A percentile compares a stretch with the other conserved stretches of the same genome.
phyloP scores from a whole-genome alignment of 1,139 yeast species.

The Pichia norvegensis region DNA sequence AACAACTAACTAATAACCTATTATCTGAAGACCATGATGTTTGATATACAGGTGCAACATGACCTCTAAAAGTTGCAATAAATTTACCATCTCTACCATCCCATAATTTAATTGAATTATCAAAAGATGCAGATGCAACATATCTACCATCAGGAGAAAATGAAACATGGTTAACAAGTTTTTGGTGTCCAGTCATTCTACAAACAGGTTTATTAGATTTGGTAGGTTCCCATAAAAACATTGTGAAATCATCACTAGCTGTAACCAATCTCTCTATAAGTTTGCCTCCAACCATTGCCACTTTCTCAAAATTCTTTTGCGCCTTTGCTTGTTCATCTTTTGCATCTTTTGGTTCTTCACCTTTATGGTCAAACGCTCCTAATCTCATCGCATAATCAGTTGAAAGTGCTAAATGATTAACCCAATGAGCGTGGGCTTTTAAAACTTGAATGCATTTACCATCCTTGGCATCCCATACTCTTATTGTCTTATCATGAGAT shows the following conservation, averaged over 20 bases:
- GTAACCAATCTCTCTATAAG: conserved; percentile 79
- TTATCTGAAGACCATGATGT: conserved; percentile 99
- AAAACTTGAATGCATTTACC: conserved; percentile 77
- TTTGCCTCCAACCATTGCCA: conserved; percentile 63
- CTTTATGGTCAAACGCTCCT: conserved; percentile 72
- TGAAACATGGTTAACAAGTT: conserved; percentile 88
- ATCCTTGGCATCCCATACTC: conserved; percentile 79
- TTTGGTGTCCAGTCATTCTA: conserved; percentile 97
- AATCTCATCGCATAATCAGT: conserved; percentile 83
- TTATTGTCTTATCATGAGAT: conserved; percentile 91
- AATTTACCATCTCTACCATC: conserved; percentile 91
- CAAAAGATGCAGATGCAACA: conserved; percentile 90
- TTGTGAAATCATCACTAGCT: conserved; percentile 95
- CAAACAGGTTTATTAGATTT: conserved; percentile 74
- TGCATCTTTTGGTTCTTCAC: conserved; percentile 39
- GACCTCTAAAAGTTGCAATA: conserved; percentile 86
- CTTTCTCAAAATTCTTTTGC: conserved; percentile 62
- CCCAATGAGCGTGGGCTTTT: conserved; percentile 96
- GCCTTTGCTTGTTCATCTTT: conserved; percentile 58
- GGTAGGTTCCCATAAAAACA: conserved; percentile 94
- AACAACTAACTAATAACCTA: conserved; percentile 81
- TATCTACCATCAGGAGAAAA: conserved; percentile 94
- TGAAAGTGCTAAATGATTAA: conserved; percentile 83
- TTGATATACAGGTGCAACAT: conserved; percentile 96
- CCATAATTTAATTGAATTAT: conserved; percentile 91